phyloP scores from a whole-genome alignment of 2,329 filamentous ascomycete species.

The Colletotrichum liaoningense region DNA sequence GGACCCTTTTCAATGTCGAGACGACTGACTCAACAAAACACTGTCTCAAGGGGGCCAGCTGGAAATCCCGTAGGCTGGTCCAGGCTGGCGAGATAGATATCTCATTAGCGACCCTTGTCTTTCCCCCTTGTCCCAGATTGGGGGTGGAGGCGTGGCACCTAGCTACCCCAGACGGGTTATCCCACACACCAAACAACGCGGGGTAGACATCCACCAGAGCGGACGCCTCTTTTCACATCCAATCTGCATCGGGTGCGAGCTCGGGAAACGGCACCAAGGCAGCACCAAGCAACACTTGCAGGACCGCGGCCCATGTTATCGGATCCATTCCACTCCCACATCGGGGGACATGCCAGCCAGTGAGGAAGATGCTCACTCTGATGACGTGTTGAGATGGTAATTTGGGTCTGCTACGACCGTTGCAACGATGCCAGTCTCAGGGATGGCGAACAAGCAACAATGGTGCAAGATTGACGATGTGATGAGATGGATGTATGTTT shows the following conservation, averaged over 20 bases:
- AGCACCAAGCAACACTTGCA: not conserved
- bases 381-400: constrained; percentile 19
- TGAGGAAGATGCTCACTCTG: not conserved
- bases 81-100: constrained; percentile 6
- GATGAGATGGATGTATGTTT: constrained; percentile 16
- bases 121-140: not conserved
- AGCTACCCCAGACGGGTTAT: constrained; percentile 20
- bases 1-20: not conserved
- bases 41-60: not conserved
- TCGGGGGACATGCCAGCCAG: not conserved
- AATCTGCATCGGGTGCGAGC: constrained; percentile 18
- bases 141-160: constrained; percentile 5
- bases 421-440: constrained; percentile 9
- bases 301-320: constrained; percentile 4
- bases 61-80: not conserved
- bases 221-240: constrained; percentile 2
- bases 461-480: not conserved
- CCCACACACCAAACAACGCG: constrained; percentile 20
- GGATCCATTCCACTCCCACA: constrained; percentile 5
- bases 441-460: not conserved
- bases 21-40: not conserved
- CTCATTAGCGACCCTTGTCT: not conserved
- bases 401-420: constrained; percentile 5
- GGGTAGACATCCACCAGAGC: constrained; percentile 27
- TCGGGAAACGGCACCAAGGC: constrained; percentile 5